Base-by-base conservation (phyloP, 2,329 filamentous ascomycete species). In the Metarhizium anisopliae region DNA sequence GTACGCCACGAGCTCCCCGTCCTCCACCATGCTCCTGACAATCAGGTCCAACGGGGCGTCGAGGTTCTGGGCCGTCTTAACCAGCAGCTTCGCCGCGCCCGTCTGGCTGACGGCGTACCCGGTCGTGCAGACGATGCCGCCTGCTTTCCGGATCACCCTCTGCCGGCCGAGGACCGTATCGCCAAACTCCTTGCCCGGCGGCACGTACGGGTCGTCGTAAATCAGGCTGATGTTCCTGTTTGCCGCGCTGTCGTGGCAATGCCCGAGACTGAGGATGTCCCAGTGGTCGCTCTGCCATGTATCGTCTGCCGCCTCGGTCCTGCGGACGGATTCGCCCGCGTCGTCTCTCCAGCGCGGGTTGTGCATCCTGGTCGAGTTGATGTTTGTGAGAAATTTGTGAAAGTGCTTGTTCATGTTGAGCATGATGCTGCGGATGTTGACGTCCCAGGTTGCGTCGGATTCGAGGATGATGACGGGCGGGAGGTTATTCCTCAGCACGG, bases 391-490 rank as follows among this genome's bases (percentile, higher is more conserved):
- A 10, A 51, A 25, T 18, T 14, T 10, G 4, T 7, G 25, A 25
- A 51, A 51, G 16, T 51, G 7, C 7, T 18, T 11, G 56, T 65
- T 64, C n/a, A 63, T 53, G 32, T 51, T 47, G 13, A 56, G 52
- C 60, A 65, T 64, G 53, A 63, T 61, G 8, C 56, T 55, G 7
- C 62, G 62, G 18, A 66, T 43, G 49, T 66, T 59, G 49, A 66
- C 30, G 47, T 67, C 64, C 64, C 64, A 67, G 5, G 60, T 60
- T 18, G 65, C 63, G 55, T 67, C 65, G 47, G 64, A 65, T 42
- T 68, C 66, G 20, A 68, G 56, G 51, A 67, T 59, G 20, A 68
- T 51, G 45, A 66, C 56, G 8, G 63, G 60, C 56, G 25, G 50
- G 36, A 57, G 49, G 47, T 59, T 60, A 25, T 57, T 54, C 10